phyloP scores from a whole-genome alignment of 2,329 filamentous ascomycete species.

The Fusarium guadeloupense region DNA sequence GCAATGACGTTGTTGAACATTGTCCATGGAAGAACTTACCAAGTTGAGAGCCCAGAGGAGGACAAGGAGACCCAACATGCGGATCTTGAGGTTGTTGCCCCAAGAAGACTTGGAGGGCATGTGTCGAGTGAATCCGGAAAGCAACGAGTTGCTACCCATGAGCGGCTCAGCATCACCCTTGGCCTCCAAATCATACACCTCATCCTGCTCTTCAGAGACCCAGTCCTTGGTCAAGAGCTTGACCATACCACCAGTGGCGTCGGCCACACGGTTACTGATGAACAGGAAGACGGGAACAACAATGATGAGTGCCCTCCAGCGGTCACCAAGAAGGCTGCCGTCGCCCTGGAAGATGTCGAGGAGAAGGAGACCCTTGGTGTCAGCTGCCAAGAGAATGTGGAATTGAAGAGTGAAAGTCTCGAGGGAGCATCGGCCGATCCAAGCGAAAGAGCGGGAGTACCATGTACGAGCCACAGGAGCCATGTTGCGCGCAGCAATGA shows the following conservation, averaged over 20 bases:
- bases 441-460: slow-evolving; percentile 55
- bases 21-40: not conserved
- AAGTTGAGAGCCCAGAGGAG: slow-evolving; percentile 32
- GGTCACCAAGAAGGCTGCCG: slow-evolving; percentile 33
- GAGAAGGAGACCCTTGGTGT: slow-evolving; percentile 58
- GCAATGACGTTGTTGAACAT: not conserved
- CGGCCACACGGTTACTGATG: slow-evolving; percentile 36
- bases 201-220: slow-evolving; percentile 8
- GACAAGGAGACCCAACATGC: slow-evolving; percentile 27
- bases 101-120: slow-evolving; percentile 31
- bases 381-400: slow-evolving; percentile 69
- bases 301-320: slow-evolving; percentile 40
- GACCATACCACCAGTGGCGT: slow-evolving; percentile 33
- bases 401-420: slow-evolving; percentile 69
- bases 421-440: slow-evolving; percentile 64
- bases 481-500: slow-evolving; percentile 61
- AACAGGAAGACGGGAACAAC: slow-evolving; percentile 43
- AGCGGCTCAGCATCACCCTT: slow-evolving; percentile 32
- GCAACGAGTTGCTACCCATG: slow-evolving; percentile 9
- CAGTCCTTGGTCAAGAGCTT: slow-evolving; percentile 32
- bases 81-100: slow-evolving; percentile 33
- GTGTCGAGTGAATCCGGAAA: slow-evolving; percentile 24
- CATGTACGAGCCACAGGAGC: slow-evolving; percentile 22
- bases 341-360: slow-evolving; percentile 34
- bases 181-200: slow-evolving; percentile 25